Evolutionary conservation across 495 filamentous ascomycete species (phyloP).

Genomic region (Parachaetomium inaequale): DNA sequence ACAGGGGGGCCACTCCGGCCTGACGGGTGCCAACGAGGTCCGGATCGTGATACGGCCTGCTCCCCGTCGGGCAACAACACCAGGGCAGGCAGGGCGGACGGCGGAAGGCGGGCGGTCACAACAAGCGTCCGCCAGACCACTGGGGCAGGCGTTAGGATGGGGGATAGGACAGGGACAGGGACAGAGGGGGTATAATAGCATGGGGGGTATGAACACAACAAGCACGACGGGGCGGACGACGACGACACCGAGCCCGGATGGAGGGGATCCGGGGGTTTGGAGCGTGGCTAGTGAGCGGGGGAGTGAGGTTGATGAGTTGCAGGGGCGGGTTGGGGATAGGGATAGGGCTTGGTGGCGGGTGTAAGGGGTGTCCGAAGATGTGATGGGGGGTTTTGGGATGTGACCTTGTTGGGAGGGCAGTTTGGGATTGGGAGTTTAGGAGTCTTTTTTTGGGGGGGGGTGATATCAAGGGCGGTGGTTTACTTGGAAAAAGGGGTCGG

Average conservation of each 20-base stretch:
- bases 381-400: not conserved
- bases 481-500: too few species aligned
- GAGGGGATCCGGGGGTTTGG: not conserved
- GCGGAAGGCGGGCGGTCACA: too few species aligned
- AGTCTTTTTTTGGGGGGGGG: too few species aligned
- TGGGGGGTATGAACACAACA: not conserved
- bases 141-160: not conserved
- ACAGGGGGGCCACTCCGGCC: not conserved
- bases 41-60: constrained; percentile 31
- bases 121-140: too few species aligned
- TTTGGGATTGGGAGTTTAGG: not conserved
- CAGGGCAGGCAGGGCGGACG: not conserved
- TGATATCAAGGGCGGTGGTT: too few species aligned
- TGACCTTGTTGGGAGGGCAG: too few species aligned
- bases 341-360: constrained; percentile 1
- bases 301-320: not conserved
- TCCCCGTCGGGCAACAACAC: not conserved
- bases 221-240: not conserved
- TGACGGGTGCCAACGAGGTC: constrained; percentile 28
- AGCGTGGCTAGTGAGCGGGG: constrained; percentile 3
- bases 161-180: too few species aligned
- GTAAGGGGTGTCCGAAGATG: not conserved
- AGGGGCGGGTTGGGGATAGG: not conserved
- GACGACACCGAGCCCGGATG: not conserved
- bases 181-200: not conserved